Evolutionary conservation across 495 filamentous ascomycete genomes (phyloP).

Genomic region (Neurospora africana): DNA sequence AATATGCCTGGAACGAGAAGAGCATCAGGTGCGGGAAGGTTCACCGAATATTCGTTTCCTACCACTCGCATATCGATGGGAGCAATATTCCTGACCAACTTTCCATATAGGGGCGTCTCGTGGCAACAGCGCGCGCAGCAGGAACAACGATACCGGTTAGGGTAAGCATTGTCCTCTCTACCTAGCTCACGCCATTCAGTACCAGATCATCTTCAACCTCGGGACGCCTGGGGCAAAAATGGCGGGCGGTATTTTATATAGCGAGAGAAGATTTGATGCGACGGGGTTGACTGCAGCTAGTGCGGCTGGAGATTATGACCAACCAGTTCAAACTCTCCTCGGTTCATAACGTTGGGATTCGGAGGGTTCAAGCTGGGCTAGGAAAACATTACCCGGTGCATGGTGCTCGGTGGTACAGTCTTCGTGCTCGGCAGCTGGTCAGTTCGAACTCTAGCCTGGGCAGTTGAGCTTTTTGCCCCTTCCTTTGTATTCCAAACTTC

Average conservation of each 20-base stretch:
- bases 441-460: too few species aligned
- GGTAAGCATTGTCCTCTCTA: neutral
- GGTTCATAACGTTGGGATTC: neutral
- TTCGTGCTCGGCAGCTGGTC: too few species aligned
- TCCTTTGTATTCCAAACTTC: neutral
- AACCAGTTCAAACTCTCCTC: neutral
- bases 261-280: neutral
- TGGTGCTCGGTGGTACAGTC: too few species aligned
- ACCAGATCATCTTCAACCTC: neutral
- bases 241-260: neutral
- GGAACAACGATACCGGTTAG: neutral
- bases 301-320: neutral
- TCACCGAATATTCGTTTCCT: neutral
- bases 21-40: neutral
- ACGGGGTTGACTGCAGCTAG: neutral
- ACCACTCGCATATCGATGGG: neutral
- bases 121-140: neutral
- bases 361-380: neutral
- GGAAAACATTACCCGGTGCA: too few species aligned
- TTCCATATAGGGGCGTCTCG: neutral
- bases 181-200: neutral
- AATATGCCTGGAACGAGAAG: neutral
- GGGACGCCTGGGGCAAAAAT: neutral
- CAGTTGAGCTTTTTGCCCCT: neutral
- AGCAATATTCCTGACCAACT: neutral